Conservation (phyloP, 257 asterid genomes). For the Nicotiana tomentosiformis region DNA sequence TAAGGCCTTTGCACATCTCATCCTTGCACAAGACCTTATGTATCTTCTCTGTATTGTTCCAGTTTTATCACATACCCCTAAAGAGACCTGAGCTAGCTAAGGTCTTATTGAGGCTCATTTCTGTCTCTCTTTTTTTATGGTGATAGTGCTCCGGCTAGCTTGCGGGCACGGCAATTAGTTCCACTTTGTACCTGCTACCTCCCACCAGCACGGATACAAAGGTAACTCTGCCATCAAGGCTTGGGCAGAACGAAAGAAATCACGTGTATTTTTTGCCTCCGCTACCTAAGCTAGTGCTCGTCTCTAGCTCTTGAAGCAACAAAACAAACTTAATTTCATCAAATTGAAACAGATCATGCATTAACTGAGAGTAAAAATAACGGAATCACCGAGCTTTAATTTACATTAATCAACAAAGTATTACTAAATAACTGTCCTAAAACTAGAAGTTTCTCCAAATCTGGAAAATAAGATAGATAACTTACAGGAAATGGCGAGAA, state of each 20-base stretch:
- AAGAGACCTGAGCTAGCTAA: not conserved
- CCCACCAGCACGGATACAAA: no score
- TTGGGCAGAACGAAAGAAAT: no score
- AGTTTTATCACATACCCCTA: not conserved
- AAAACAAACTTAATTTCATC: not conserved
- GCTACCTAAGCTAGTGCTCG: not conserved
- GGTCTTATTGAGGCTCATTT: not conserved
- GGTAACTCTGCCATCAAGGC: no score
- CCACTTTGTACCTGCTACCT: no score
- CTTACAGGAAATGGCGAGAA: slow-evolving; percentile 15
- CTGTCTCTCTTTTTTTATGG: no score
- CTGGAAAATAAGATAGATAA: not conserved
- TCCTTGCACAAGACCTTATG: not conserved
- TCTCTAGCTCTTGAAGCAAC: not conserved
- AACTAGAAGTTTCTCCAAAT: no score
- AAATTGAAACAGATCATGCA: not conserved
- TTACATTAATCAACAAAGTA: not conserved
- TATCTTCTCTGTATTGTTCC: not conserved
- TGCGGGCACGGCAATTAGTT: no score
- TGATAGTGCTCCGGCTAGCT: no score
- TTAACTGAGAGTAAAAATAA: not conserved
- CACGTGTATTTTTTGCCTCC: no score
- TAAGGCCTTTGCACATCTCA: not conserved
- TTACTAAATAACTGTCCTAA: no score
- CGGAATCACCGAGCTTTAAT: not conserved